Conservation (phyloP, 257 asterid species). For the Lantana camara region DNA sequence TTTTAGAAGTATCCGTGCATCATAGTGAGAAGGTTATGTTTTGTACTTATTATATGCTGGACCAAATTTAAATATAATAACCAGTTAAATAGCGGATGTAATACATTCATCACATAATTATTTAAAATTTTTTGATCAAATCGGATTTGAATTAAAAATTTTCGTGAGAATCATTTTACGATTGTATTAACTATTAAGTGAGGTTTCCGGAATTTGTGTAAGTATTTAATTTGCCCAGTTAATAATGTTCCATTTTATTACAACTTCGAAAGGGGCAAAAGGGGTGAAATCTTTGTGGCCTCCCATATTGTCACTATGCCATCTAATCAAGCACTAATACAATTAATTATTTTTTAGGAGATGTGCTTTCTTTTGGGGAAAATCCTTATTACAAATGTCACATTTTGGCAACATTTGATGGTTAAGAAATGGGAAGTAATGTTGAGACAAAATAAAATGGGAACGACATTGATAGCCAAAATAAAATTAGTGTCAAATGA, state of each 20-base stretch:
- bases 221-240: not conserved
- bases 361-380: constrained; percentile 6
- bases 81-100: no score
- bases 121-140: no score
- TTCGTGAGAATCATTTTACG: no score
- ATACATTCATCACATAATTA: no score
- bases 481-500: constrained; percentile 23
- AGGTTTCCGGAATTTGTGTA: constrained; percentile 8
- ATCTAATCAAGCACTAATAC: constrained; percentile 29
- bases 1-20: no score
- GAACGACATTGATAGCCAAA: constrained; percentile 8
- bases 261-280: not conserved
- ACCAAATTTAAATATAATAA: no score
- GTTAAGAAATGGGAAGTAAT: not conserved
- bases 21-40: no score
- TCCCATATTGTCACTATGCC: constrained; percentile 28
- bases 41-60: no score
- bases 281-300: constrained; percentile 22
- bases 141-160: no score
- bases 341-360: constrained; percentile 13
- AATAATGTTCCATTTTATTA: constrained; percentile 4
- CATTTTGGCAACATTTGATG: not conserved
- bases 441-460: not conserved
- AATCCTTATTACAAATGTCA: constrained; percentile 15
- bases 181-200: no score